A percentile compares a stretch with the other conserved stretches of the same genome.
Evolutionary conservation across 1,139 yeast species (phyloP).

Genomic region (Kurtzmaniella natalensis): DNA sequence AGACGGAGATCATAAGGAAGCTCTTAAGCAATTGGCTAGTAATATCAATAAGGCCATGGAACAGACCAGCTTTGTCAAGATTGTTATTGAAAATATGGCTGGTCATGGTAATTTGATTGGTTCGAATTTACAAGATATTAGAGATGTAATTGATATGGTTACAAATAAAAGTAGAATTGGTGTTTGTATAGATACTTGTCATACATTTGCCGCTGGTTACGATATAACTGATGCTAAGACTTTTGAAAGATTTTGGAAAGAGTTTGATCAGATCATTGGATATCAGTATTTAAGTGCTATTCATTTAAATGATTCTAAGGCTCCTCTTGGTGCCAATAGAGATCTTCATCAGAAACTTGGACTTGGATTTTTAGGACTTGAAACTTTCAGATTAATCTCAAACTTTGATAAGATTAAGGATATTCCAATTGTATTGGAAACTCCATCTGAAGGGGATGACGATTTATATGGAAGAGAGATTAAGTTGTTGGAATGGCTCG

Average conservation of each 20-base stretch:
- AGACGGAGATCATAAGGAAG: slow-evolving; percentile 62
- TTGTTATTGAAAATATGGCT: slow-evolving; percentile 96
- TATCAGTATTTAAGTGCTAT: slow-evolving; percentile 70
- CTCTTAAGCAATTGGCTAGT: slow-evolving; percentile 64
- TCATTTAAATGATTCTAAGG: slow-evolving; percentile 91
- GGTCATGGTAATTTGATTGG: slow-evolving; percentile 94
- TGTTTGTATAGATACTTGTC: slow-evolving; percentile 94
- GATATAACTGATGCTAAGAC: slow-evolving; percentile 59
- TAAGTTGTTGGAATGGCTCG: slow-evolving; percentile 66
- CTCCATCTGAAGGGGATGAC: slow-evolving; percentile 68
- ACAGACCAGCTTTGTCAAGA: slow-evolving; percentile 72
- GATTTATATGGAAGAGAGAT: slow-evolving; percentile 77
- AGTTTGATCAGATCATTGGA: slow-evolving; percentile 73
- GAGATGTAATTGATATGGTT: slow-evolving; percentile 68
- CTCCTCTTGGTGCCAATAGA: slow-evolving; percentile 84
- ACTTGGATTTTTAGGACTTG: slow-evolving; percentile 83
- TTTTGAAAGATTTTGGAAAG: slow-evolving; percentile 64
- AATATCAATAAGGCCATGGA: slow-evolving; percentile 75
- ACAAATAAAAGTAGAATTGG: slow-evolving; percentile 82
- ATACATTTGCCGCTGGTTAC: slow-evolving; percentile 93
- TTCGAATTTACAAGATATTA: slow-evolving; percentile 69
- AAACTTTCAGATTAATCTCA: slow-evolving; percentile 73
- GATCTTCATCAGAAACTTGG: slow-evolving; percentile 92
- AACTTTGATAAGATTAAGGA: slow-evolving; percentile 57
- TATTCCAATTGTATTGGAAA: slow-evolving; percentile 84